These are phyloP conservation scores for Boletus sensibilis DNA, from an alignment of 768 basidiomycete genomes.

Conservation along the genomic window DNA sequence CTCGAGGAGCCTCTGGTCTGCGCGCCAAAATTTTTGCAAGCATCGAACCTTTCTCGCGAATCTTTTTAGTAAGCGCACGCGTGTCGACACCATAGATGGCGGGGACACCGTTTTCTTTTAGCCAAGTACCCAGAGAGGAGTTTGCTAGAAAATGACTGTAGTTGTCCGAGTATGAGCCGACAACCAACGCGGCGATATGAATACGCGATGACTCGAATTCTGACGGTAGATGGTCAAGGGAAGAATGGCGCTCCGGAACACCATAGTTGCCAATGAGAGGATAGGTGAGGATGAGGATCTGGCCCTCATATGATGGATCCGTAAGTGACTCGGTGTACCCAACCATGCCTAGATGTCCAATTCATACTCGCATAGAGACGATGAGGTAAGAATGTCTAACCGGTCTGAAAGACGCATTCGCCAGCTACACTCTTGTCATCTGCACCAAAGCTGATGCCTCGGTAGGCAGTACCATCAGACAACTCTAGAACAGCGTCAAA, in stretches of 20 bases:
- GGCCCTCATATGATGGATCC: slow-evolving; percentile 97
- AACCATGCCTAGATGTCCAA: slow-evolving; percentile 78
- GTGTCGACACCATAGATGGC: slow-evolving; percentile 97
- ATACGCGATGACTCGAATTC: slow-evolving; percentile 96
- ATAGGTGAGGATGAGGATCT: slow-evolving; percentile 96
- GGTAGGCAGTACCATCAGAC: slow-evolving; percentile 81
- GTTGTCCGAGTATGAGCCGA: slow-evolving; percentile 91
- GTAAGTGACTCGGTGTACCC: slow-evolving; percentile 98
- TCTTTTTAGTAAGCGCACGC: slow-evolving; percentile 92
- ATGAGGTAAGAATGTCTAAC: slow-evolving; percentile 46
- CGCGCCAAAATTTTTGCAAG: slow-evolving; percentile 80
- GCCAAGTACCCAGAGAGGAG: slow-evolving; percentile 87
- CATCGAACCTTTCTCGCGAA: slow-evolving; percentile 92
- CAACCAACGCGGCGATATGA: slow-evolving; percentile 87
- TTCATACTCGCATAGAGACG: slow-evolving; percentile 15
- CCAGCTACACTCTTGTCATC: slow-evolving; percentile 88
- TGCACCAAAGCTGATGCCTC: slow-evolving; percentile 93
- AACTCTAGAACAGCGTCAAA: slow-evolving; percentile 82
- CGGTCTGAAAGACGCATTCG: slow-evolving; percentile 99
- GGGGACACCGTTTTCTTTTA: slow-evolving; percentile 91
- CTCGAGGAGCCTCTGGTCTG: slow-evolving; percentile 45
- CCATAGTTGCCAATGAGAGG: slow-evolving; percentile 98
- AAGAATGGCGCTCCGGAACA: slow-evolving; percentile 67
- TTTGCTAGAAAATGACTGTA: slow-evolving; percentile 93
- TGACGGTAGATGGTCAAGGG: slow-evolving; percentile 56